These are phyloP conservation scores for Punica granatum DNA, from an alignment of 345 rosid genomes.

Conservation along the genomic window DNA sequence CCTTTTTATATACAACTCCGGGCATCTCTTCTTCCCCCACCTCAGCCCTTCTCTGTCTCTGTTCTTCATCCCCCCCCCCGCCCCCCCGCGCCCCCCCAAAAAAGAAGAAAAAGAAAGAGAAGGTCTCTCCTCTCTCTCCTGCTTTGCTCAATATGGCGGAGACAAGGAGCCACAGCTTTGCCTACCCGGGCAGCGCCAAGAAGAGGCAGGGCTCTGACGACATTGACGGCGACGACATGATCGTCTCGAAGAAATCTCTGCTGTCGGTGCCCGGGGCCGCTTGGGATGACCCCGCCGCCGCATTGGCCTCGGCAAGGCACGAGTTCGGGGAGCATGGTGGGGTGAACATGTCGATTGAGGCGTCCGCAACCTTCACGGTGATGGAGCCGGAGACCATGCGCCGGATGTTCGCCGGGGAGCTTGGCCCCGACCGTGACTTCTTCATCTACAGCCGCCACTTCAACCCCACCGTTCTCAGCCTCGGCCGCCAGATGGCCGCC, in stretches of 20 bases:
- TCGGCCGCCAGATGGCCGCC: conserved; percentile 96
- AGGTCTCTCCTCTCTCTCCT: background rate
- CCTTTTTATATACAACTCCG: conserved; percentile 9
- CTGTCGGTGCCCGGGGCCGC: conserved; percentile 13
- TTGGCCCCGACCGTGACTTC: conserved; percentile 95
- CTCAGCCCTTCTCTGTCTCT: background rate
- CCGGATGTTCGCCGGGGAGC: conserved; percentile 85
- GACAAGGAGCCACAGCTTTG: conserved; percentile 20
- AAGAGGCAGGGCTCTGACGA: conserved; percentile 47
- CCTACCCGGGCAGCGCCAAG: conserved; percentile 27
- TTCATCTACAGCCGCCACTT: conserved; percentile 96
- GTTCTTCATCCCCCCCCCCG: background rate
- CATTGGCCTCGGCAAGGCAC: conserved; percentile 68
- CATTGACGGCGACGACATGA: conserved; percentile 22
- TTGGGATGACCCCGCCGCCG: conserved; percentile 70
- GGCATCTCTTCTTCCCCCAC: conserved; percentile 7
- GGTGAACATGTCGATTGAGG: conserved; percentile 97
- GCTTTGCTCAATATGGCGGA: conserved; percentile 27
- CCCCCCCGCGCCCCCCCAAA: background rate
- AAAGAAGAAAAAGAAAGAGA: background rate
- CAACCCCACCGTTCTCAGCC: conserved; percentile 90
- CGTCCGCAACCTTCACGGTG: conserved; percentile 98
- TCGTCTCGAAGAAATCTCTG: conserved; percentile 41
- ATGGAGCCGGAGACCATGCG: conserved; percentile 97
- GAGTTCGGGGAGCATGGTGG: conserved; percentile 99